Percentiles rank a stretch among this genome's conserved stretches.
Evolutionary conservation across 2,329 filamentous ascomycete species (phyloP).

Genomic region (Pezicula rhizophila): DNA sequence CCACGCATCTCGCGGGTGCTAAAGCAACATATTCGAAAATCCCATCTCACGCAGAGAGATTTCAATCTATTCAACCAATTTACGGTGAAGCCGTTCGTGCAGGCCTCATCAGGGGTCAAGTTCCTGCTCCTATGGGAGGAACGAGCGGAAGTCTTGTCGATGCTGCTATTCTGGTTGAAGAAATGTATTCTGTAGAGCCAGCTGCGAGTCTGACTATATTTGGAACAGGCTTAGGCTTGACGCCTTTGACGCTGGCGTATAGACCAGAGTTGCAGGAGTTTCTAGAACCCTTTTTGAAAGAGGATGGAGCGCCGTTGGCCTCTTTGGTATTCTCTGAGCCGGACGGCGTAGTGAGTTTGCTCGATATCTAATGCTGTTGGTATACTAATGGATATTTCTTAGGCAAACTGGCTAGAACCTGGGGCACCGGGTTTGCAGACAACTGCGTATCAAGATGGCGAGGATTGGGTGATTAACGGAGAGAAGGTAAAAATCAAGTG

Average conservation of each 20-base stretch:
- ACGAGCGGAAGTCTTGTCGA: conserved; percentile 37
- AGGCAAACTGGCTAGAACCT: conserved; percentile 43
- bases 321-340: conserved; percentile 47
- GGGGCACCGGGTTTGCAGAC: conserved; percentile 43
- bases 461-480: conserved; percentile 45
- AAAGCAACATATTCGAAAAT: conserved; percentile 20
- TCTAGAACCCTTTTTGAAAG: conserved; percentile 40
- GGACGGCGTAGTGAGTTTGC: conserved; percentile 32
- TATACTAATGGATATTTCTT: neutral
- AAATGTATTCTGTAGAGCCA: conserved; percentile 45
- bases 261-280: conserved; percentile 34
- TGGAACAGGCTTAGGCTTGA: conserved; percentile 45
- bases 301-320: conserved; percentile 40
- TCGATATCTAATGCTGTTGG: neutral
- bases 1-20: conserved; percentile 10
- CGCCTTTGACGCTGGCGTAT: conserved; percentile 41
- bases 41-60: conserved; percentile 30
- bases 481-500: conserved; percentile 36
- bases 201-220: conserved; percentile 43
- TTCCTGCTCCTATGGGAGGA: conserved; percentile 41
- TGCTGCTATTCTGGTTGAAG: conserved; percentile 44
- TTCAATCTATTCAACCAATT: conserved; percentile 40
- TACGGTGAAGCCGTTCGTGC: conserved; percentile 37
- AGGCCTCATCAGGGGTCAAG: conserved; percentile 41
- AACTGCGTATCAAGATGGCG: conserved; percentile 40